Evolutionary conservation across 2,329 filamentous ascomycete genomes (phyloP), one percentile per base, ranked within the genome.

Genomic region (Fusarium temperatum): DNA sequence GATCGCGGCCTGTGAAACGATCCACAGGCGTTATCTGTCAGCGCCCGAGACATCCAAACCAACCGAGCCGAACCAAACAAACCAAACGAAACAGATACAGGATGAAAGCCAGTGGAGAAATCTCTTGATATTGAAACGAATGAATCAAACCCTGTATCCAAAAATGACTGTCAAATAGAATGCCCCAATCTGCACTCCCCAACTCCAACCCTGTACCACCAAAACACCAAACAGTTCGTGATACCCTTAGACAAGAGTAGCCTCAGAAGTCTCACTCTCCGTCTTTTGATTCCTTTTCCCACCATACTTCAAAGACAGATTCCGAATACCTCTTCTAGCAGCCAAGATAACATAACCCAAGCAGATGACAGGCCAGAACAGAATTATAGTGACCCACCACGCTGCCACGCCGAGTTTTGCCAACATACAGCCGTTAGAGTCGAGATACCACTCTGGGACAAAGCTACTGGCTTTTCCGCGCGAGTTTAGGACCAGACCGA

Each of bases 261-360:
- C 39, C 17, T 30, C 54, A 24, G 36, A 22, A 51, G 24, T 44
- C n/a, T 20, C 30, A 6, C 17, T 11, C 36, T 24, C 26, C 17
- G 35, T 24, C 3, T 36, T 44, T 15, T 32, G 17, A 20, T 26
- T 59, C 39, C 24, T n/a, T 79, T 87, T 71, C 81, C 85, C 84
- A 83, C 75, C 86, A n/a, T 85, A 77, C 85, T 67, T 84, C 87
- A 73, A 82, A 88, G 36, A 82, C 82, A n/a, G 32, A 80, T 81
- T 10, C 67, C 78, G 55, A 80, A 80, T 39, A 72, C 60, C 48
- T n/a, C 55, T 68, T 20, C 82, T 12, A 84, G 84, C 4, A 84
- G 89, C 96, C 84, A 88, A 97, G 35, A 87, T 91, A 78, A 92
- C 91, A 74, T 89, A 91, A 77, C 95, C 93, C 1, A 85, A 84